phyloP scores from a whole-genome alignment of 73 alveolate species.

The Durusdinium trenchii region DNA sequence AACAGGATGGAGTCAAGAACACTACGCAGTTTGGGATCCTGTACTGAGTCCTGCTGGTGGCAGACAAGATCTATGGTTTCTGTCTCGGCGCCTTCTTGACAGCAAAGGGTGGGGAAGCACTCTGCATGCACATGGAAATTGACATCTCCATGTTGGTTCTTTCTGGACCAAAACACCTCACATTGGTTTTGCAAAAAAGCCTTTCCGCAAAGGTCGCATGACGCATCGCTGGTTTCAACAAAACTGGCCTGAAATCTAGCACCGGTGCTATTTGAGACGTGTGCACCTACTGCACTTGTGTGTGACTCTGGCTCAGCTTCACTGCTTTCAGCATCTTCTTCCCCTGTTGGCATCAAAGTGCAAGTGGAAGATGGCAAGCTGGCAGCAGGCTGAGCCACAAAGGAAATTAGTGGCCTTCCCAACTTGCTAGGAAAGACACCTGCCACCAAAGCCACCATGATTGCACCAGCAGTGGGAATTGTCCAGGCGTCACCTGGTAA shows the following conservation, averaged over 20 bases:
- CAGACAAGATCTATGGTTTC: no score
- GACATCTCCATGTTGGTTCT: neutral
- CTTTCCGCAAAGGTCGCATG: neutral
- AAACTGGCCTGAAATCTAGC: neutral
- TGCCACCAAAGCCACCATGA: neutral
- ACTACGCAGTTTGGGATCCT: no score
- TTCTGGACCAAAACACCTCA: neutral
- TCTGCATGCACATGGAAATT: neutral
- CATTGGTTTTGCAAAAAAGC: neutral
- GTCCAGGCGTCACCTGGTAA: conserved; percentile 8
- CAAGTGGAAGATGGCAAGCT: neutral
- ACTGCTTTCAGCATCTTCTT: neutral
- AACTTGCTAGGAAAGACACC: neutral
- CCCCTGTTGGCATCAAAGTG: neutral
- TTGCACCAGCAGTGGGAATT: neutral
- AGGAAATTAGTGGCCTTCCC: neutral
- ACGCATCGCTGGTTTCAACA: neutral
- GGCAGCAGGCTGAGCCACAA: neutral
- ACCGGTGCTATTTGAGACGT: no score
- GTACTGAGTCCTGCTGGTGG: no score
- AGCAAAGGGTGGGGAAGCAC: neutral
- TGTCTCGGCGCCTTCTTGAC: neutral
- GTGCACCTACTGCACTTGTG: no score
- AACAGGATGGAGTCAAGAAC: no score
- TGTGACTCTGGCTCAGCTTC: neutral